Base-by-base conservation (phyloP, 305 asterid genomes). In the Fraxinus platypoda region DNA sequence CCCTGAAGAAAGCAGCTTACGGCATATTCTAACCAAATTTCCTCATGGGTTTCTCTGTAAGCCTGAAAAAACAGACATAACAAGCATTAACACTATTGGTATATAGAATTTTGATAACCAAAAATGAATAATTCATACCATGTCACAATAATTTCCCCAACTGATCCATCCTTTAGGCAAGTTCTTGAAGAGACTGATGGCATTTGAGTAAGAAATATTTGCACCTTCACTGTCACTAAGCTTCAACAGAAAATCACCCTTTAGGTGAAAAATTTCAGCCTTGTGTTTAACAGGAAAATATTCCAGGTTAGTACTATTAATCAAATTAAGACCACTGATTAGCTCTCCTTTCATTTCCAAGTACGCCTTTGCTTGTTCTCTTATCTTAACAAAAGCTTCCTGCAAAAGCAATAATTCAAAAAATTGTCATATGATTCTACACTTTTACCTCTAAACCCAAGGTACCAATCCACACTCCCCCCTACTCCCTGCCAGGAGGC, bases 1-100 rank as follows among this genome's bases (percentile, higher is more conserved):
- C 95, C 99, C 86, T 95, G 98, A 85, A 97, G 97, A 83, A 97
- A 97, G 95, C 99, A 97, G 94, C 99, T 93, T 81, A 97, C 98
- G 21, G 99, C 95, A 83, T 97, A 95, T 85, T 93, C 98, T 78
- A 97, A 88, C 98, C 98, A 97, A 77, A 92, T 89, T 83, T 97
- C 99, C 84, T 97, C 99, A 5, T 93, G 97, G 38, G 98, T 93
- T 83, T 93, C 99, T 83, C 87, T 90, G 88, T 91, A 93, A 78
- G 97, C 99, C 99, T 97, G 96, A 41, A 17, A 81, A 57, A 90
- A 38, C 64, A 52, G 75, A 75, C 71, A 82, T 54, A 80, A 81
- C 82, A 74, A 78, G 85, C 79, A 35, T 75, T 81, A 52, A 57
- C 35, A 70, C 78, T 49, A 78, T 23, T 21, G 46, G 35, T n/a